Evolutionary conservation across 306 rosid species (phyloP).

Genomic region (Arachis hypogaea): DNA sequence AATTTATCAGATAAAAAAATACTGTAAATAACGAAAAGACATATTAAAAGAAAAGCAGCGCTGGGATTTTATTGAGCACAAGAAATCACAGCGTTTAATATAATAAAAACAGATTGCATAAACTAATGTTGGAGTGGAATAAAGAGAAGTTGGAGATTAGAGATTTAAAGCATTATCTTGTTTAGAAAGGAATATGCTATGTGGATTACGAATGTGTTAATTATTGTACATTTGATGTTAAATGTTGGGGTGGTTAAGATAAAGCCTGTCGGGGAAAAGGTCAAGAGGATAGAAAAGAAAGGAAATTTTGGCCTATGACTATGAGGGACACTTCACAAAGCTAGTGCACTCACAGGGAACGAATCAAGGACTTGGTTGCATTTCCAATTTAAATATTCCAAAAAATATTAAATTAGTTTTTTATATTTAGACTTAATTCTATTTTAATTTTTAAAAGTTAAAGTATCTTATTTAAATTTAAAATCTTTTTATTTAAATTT

Average conservation of each 20-base stretch:
- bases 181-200: conserved; percentile 9
- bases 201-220: conserved; percentile 2
- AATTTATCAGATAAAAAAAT: too few species aligned
- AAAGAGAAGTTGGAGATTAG: background rate
- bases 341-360: background rate
- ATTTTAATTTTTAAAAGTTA: too few species aligned
- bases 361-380: background rate
- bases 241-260: background rate
- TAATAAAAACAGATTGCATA: background rate
- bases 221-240: background rate
- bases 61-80: background rate
- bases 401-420: too few species aligned
- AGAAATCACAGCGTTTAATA: background rate
- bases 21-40: too few species aligned
- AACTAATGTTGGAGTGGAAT: background rate
- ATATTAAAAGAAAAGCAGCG: background rate
- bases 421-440: too few species aligned
- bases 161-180: conserved; percentile 6
- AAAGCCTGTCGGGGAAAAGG: background rate
- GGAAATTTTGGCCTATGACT: background rate
- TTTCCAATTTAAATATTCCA: background rate
- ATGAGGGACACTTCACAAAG: background rate
- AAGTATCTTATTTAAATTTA: too few species aligned
- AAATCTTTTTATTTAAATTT: too few species aligned
- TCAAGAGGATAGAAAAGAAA: background rate